Percentiles rank a stretch among this genome's conserved stretches.
phyloP scores from a whole-genome alignment of 1,139 yeast species.

The Taphrina communis region DNA sequence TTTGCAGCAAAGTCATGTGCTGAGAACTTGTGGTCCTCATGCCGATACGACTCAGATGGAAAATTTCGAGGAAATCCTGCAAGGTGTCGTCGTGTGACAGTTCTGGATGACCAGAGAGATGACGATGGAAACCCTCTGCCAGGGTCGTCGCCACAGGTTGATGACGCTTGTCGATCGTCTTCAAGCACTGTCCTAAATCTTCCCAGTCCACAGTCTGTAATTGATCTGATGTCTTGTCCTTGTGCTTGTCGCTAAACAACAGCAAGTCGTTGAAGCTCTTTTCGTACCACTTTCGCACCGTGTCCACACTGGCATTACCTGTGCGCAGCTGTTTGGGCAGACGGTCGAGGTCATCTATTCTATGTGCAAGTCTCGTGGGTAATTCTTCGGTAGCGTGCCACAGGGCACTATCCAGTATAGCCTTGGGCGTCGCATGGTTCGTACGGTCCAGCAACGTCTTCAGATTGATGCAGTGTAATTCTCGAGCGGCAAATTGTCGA shows the following conservation, averaged over 20 bases:
- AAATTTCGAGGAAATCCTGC: slow-evolving; percentile 78
- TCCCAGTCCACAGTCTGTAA: slow-evolving; percentile 22
- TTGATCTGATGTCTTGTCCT: slow-evolving; percentile 20
- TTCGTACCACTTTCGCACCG: slow-evolving; percentile 87
- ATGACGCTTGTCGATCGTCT: slow-evolving; percentile 34
- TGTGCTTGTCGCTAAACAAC: slow-evolving; percentile 10
- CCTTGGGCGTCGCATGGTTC: slow-evolving; percentile 14
- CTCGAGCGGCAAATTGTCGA: slow-evolving; percentile 28
- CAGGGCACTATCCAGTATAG: slow-evolving; percentile 26
- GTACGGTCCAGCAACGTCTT: slow-evolving; percentile 25
- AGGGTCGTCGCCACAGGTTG: slow-evolving; percentile 38
- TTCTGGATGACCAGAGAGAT: slow-evolving; percentile 68
- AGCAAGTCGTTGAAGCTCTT: slow-evolving; percentile 68
- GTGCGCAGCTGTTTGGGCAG: slow-evolving; percentile 72
- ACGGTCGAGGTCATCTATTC: slow-evolving; percentile 80
- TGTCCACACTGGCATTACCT: slow-evolving; percentile 72
- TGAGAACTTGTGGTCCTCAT: slow-evolving; percentile 63
- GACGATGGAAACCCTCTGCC: slow-evolving; percentile 54
- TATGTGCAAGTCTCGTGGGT: slow-evolving; percentile 82
- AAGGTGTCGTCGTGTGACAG: slow-evolving; percentile 56
- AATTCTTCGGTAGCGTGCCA: slow-evolving; percentile 61
- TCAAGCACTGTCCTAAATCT: slow-evolving; percentile 17
- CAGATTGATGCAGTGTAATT: slow-evolving; percentile 24
- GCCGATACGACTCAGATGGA: slow-evolving; percentile 85
- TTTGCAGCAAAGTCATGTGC: slow-evolving; percentile 63